Evolutionary conservation across 345 rosid genomes (phyloP).

Genomic region (Salix purpurea): DNA sequence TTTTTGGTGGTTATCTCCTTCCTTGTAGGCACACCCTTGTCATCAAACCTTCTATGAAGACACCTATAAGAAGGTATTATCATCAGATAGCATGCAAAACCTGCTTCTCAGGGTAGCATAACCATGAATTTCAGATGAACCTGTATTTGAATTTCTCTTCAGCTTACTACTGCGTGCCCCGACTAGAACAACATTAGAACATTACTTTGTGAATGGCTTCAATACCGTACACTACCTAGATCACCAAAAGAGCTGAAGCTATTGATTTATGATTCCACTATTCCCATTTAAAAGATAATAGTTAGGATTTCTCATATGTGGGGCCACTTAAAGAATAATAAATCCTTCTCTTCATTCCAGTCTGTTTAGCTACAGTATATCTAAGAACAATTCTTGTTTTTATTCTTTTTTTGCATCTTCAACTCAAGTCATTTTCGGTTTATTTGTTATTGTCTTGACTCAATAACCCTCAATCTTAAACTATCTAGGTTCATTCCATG

Average conservation of each 20-base stretch:
- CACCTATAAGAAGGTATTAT: constrained; percentile 3
- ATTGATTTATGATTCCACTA: neutral
- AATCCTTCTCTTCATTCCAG: neutral
- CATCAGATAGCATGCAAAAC: neutral
- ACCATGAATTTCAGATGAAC: neutral
- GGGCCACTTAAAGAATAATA: neutral
- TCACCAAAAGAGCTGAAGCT: neutral
- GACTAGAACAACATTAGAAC: neutral
- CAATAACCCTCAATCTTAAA: neutral
- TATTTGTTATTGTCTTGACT: neutral
- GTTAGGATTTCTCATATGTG: neutral
- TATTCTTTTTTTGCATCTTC: neutral
- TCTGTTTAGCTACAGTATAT: neutral
- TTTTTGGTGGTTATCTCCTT: neutral
- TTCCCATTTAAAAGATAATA: neutral
- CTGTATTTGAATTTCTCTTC: neutral
- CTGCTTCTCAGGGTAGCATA: neutral
- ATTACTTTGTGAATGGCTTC: neutral
- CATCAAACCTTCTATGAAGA: neutral
- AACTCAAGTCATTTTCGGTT: neutral
- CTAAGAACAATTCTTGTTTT: neutral
- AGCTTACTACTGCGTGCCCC: neutral
- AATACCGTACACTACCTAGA: neutral
- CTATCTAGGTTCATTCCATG: neutral
- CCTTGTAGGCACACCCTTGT: neutral